A percentile compares a stretch with the other conserved stretches of the same genome.
phyloP scores from a whole-genome alignment of 805 yeast species.

The Wickerhamomyces silvicola region DNA sequence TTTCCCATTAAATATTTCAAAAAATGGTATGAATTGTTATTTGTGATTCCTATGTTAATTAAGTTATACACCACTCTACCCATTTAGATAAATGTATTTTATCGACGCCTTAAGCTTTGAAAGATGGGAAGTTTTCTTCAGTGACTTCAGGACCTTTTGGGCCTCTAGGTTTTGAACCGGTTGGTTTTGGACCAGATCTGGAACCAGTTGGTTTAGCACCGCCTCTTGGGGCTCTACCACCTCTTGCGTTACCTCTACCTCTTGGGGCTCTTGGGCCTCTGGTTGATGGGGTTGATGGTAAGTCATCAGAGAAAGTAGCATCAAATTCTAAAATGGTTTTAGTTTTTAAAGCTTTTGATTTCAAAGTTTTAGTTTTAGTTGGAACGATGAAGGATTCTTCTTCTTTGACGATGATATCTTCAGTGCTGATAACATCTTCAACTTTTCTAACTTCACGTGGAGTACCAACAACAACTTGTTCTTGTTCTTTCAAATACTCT shows the following conservation, averaged over 20 bases:
- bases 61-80: too few species aligned
- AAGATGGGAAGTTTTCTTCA: conserved; percentile 11
- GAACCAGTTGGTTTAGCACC: conserved; percentile 28
- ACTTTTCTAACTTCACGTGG: conserved; percentile 31
- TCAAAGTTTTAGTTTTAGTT: conserved; percentile 59
- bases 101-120: conserved; percentile 4
- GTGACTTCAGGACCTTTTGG: conserved; percentile 8
- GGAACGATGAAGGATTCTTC: conserved; percentile 54
- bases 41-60: too few species aligned
- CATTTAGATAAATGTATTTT: too few species aligned
- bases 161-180: conserved; percentile 12
- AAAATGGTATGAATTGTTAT: too few species aligned
- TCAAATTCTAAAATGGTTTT: conserved; percentile 72
- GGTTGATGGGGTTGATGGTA: conserved; percentile 27
- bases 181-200: conserved; percentile 15
- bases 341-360: conserved; percentile 73
- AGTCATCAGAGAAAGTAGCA: conserved; percentile 61
- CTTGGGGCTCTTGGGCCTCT: conserved; percentile 31
- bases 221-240: conserved; percentile 26
- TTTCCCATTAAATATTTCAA: too few species aligned
- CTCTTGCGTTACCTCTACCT: conserved; percentile 29
- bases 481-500: conserved; percentile 75
- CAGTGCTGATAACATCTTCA: conserved; percentile 34
- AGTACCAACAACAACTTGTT: conserved; percentile 49
- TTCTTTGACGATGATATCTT: conserved; percentile 60